Evolutionary conservation across 2,329 filamentous ascomycete genomes (phyloP), one percentile per base, ranked within the genome.

Genomic region (Shiraia bambusicola): DNA sequence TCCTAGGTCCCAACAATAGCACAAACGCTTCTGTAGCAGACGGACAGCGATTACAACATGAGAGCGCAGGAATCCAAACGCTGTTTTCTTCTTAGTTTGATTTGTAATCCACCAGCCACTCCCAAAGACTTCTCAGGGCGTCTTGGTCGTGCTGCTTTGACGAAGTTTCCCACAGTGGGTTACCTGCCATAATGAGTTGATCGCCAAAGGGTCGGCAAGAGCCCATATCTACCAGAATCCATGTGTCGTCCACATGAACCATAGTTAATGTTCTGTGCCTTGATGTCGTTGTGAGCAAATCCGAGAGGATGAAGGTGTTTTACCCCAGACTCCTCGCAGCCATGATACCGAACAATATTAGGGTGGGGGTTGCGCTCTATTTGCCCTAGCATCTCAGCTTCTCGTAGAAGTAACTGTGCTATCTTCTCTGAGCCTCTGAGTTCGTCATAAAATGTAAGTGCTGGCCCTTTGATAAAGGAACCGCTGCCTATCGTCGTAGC

Each of bases 211-310:
- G 47, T 17, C 50, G 25, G 34, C 61, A 69, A 19, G 62, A 63
- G 31, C 63, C 66, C 44, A 69, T 66, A 43, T 69, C 67, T 24
- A 70, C 52, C 25, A 70, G 54, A 22, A 66, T 55, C 4, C 66
- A 52, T 7, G 46, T 47, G 5, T 57, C 56, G 19, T 45, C 34
- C 6, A 40, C 47, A 45, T 63, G 52, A 13, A 70, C 27, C 47
- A 65, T 66, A 13, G n/a, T n/a, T n/a, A n/a, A 69, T 51, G 37
- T 67, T 69, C n/a, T 47, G 45, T 6, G 63, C 57, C 37, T 63
- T 66, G 26, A 70, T 60, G 33, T 66, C 61, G 44, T 69, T 70
- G 41, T 70, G 65, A 16, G 65, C 55, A 33, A 60, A 32, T 0
- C 63, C 65, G 26, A 47, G 44, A 35, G 28, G 26, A 27, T 47